A percentile compares a stretch with the other conserved stretches of the same genome.
Evolutionary conservation across 495 filamentous ascomycete species (phyloP).

Genomic region (Xylaria nigripes): DNA sequence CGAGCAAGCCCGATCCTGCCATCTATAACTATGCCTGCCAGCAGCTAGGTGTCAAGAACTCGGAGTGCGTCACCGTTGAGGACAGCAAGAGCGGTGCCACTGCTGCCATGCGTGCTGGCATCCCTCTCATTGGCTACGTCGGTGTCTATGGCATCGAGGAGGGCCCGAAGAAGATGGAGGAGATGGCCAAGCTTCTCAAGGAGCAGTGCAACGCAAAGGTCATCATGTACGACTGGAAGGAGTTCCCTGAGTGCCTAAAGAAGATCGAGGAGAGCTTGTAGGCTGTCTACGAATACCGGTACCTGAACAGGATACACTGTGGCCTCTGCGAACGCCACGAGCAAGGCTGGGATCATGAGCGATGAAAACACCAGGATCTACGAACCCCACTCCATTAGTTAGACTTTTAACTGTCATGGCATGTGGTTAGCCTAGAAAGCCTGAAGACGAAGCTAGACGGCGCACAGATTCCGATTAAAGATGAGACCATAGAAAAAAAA

Average conservation of each 20-base stretch:
- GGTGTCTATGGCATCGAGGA: conserved; percentile 59
- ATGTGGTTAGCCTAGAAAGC: neutral
- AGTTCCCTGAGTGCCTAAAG: conserved; percentile 63
- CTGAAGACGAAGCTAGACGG: conserved; percentile 3
- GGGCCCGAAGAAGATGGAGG: conserved; percentile 54
- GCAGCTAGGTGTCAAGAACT: conserved; percentile 61
- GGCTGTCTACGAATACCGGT: conserved; percentile 9
- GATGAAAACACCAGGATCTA: conserved; percentile 6
- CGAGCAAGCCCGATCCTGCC: conserved; percentile 87
- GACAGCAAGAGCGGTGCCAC: conserved; percentile 83
- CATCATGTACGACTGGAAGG: conserved; percentile 80
- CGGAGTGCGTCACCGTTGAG: conserved; percentile 77
- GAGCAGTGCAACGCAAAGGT: conserved; percentile 59
- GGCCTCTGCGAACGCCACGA: neutral
- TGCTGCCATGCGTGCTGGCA: conserved; percentile 71
- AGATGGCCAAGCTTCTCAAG: conserved; percentile 62
- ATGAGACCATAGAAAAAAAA: no score
- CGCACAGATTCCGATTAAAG: neutral
- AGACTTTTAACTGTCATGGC: conserved; percentile 10
- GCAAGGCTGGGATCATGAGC: conserved; percentile 8
- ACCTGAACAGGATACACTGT: neutral
- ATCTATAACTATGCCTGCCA: conserved; percentile 81
- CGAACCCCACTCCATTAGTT: conserved; percentile 2
- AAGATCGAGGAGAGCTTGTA: conserved; percentile 53
- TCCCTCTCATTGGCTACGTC: conserved; percentile 79